These are phyloP conservation scores for Botryotinia narcissicola DNA, from an alignment of 2,329 filamentous ascomycete genomes.

Conservation along the genomic window DNA sequence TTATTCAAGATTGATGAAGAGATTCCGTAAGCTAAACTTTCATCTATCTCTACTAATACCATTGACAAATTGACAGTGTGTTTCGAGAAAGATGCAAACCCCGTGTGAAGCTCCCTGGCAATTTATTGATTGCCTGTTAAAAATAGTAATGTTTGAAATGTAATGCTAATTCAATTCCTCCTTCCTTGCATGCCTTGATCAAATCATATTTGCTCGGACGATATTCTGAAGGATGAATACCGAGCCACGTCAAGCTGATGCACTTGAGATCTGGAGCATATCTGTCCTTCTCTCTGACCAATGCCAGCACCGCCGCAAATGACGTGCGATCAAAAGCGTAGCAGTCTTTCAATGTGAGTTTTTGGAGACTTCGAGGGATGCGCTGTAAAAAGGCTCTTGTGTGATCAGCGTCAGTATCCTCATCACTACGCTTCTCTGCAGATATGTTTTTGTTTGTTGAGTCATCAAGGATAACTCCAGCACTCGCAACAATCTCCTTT, in stretches of 20 bases:
- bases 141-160: too few species aligned
- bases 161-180: background rate
- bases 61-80: too few species aligned
- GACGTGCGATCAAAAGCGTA: background rate
- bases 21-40: background rate
- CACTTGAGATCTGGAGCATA: conserved; percentile 2
- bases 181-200: background rate
- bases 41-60: background rate
- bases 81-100: too few species aligned
- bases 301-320: background rate
- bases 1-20: background rate
- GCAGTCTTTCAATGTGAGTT: background rate
- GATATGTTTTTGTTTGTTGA: too few species aligned
- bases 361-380: conserved; percentile 3
- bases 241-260: background rate
- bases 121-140: background rate
- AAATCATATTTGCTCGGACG: background rate
- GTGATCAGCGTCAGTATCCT: background rate
- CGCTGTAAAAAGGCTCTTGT: background rate
- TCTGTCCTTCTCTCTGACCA: background rate
- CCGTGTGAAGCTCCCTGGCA: background rate
- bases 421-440: too few species aligned
- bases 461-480: background rate
- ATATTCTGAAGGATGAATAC: background rate
- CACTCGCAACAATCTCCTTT: background rate